Percentiles rank a stretch among this genome's conserved stretches.
These are phyloP conservation scores for Verticillium tricorpus DNA, from an alignment of 2,329 filamentous ascomycete genomes.

Conservation along the genomic window DNA sequence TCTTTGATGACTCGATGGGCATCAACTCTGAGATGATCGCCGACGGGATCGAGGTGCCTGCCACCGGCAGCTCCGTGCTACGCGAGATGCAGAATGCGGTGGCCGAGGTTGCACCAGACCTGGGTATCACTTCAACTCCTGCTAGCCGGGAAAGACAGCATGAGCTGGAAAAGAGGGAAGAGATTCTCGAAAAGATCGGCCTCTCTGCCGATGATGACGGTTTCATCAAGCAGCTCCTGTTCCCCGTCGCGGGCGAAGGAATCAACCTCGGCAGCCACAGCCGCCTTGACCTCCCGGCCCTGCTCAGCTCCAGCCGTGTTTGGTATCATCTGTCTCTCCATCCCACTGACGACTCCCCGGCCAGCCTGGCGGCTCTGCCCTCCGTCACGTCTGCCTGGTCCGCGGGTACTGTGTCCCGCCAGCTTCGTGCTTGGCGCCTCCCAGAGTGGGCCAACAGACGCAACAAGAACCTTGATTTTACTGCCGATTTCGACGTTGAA, in stretches of 20 bases:
- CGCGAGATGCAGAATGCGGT: conserved; percentile 85
- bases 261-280: conserved; percentile 73
- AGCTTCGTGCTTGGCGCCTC: conserved; percentile 87
- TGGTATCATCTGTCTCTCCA: conserved; percentile 95
- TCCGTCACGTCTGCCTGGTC: conserved; percentile 85
- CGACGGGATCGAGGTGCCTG: conserved; percentile 75
- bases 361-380: conserved; percentile 65
- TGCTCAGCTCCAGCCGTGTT: conserved; percentile 78
- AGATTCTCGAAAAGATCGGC: conserved; percentile 79
- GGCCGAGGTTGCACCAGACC: conserved; percentile 68
- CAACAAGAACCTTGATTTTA: conserved; percentile 89
- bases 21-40: conserved; percentile 98
- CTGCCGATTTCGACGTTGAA: conserved; percentile 90
- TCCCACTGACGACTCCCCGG: conserved; percentile 81
- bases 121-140: conserved; percentile 68
- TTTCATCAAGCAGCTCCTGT: conserved; percentile 77
- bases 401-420: conserved; percentile 84
- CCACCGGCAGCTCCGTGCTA: conserved; percentile 75
- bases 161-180: conserved; percentile 75
- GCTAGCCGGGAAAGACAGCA: conserved; percentile 69
- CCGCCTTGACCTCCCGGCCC: conserved; percentile 70
- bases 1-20: conserved; percentile 88
- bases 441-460: conserved; percentile 96
- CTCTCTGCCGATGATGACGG: conserved; percentile 76
- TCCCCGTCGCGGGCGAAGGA: conserved; percentile 73